Evolutionary conservation across 805 yeast species (phyloP).

Genomic region (Nakazawaea populi): DNA sequence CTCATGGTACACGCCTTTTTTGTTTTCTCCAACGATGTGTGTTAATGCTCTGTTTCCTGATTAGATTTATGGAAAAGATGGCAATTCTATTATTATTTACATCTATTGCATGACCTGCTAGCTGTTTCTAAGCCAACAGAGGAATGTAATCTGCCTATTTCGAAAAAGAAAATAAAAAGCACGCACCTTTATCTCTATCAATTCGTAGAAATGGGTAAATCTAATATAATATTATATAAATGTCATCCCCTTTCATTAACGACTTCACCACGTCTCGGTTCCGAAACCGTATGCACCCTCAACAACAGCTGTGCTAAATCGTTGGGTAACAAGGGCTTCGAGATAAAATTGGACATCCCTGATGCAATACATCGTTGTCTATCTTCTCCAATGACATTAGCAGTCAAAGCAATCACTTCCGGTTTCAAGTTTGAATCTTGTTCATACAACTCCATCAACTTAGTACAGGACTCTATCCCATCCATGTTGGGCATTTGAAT

Average conservation of each 20-base stretch:
- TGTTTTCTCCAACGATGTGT: no score
- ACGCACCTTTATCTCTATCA: no score
- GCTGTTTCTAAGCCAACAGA: no score
- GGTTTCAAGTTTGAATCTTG: slow-evolving; percentile 24
- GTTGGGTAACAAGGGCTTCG: slow-evolving; percentile 47
- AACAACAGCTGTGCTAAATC: slow-evolving; percentile 32
- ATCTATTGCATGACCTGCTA: no score
- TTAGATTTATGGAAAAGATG: no score
- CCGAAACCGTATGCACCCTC: neutral
- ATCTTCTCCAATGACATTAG: slow-evolving; percentile 51
- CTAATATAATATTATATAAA: neutral
- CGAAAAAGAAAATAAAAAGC: no score
- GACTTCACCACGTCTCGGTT: neutral
- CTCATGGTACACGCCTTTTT: no score
- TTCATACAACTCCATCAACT: slow-evolving; percentile 26
- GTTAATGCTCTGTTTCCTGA: no score
- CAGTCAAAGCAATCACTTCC: slow-evolving; percentile 41
- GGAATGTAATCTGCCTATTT: no score
- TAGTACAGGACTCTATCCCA: slow-evolving; percentile 45
- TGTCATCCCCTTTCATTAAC: neutral
- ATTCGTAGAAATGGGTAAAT: no score
- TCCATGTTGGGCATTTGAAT: slow-evolving; percentile 51
- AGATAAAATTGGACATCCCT: slow-evolving; percentile 48
- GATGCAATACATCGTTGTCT: slow-evolving; percentile 37
- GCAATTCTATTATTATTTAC: no score